phyloP scores from a whole-genome alignment of 116 monocot species.

The Papilionanthe hybrid region DNA sequence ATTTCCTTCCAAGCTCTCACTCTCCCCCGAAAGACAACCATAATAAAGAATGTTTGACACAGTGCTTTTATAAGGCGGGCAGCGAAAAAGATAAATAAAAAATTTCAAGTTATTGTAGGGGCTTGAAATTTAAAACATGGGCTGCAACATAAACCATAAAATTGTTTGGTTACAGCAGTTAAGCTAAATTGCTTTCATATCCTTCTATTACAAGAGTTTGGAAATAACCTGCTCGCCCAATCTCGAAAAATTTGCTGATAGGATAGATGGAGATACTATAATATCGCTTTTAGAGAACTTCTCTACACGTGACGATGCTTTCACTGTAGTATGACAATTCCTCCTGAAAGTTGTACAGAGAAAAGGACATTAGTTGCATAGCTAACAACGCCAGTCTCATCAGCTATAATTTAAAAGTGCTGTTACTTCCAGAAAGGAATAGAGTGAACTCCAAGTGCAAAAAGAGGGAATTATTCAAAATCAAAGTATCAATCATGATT shows the following conservation, averaged over 20 bases:
- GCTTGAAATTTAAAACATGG: neutral
- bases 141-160: neutral
- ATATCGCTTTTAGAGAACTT: constrained; percentile 87
- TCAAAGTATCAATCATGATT: neutral
- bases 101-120: neutral
- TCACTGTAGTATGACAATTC: constrained; percentile 34
- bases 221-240: constrained; percentile 85
- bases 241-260: constrained; percentile 88
- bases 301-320: constrained; percentile 70
- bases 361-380: constrained; percentile 3
- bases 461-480: neutral
- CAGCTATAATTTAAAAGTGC: neutral
- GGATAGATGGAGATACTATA: constrained; percentile 96
- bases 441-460: no score
- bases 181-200: constrained; percentile 2
- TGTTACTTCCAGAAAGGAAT: neutral
- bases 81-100: no score
- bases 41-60: no score
- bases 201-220: constrained; percentile 6
- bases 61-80: no score
- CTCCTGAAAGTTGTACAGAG: constrained; percentile 37
- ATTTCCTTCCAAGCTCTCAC: no score
- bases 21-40: no score
- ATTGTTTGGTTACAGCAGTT: neutral
- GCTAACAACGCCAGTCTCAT: neutral